Base-by-base conservation (phyloP, 228 moss, liverwort and hornwort species). In the Sphagnum magellanicum region DNA sequence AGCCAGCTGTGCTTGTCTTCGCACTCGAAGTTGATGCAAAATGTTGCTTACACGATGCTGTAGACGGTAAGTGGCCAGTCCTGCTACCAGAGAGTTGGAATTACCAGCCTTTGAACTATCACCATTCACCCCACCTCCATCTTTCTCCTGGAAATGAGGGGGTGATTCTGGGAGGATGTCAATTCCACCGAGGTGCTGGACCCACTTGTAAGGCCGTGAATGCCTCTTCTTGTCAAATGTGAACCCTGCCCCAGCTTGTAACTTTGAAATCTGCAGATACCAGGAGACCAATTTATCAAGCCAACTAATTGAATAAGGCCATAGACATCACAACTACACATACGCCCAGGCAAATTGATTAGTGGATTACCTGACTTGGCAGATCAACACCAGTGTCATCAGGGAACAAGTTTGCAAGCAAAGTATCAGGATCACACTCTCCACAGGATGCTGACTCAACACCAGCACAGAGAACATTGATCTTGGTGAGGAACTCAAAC, bases 141-240 rank as follows among this genome's bases (percentile, higher is more conserved):
- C 87, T 70, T 74, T 87, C 64, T 71, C 78, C 5, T 78, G 86
- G 73, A 80, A 71, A 60, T 83, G 73, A 32, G 90, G 92, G 55
- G 92, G 90, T 67, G 83, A 82, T 46, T 92, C 84, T 50, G 92
- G 90, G 57, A 98, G 92, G 76, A 77, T 77, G 65, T 94, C 94
- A 69, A 94, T 92, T 65, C 92, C 92, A 68, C 92, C 91, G 67
- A 98, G 84, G 74, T 90, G 87, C 78, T 98, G 98, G 53, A 83
- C 74, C 98, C 98, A 98, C 66, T 83, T 94, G 68, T 88, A 98
- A 5, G 98, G 98, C 59, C 92, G 85, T 70, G 75, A 67, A 46
- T 63, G 70, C 62, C 90, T 82, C 55, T 87, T 98, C 61, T 79
- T 47, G 59, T 98, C 98, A 72, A 87, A 98, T 6, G 79, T 66